phyloP scores from a whole-genome alignment of 2,329 filamentous ascomycete genomes.

The Simplicillium sp. region DNA sequence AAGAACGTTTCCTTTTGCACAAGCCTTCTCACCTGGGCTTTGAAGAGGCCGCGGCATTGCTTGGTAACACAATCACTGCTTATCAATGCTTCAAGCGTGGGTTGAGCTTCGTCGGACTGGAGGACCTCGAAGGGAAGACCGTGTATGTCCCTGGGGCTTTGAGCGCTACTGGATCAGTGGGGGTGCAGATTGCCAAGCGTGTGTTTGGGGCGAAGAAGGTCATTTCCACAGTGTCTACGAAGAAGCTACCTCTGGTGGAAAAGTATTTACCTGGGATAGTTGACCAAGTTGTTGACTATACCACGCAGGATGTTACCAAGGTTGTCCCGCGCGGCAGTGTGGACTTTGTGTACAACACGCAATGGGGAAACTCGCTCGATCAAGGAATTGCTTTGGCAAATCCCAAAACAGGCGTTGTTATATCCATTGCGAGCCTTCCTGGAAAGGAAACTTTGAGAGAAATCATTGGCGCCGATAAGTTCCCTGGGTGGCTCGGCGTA shows the following conservation, averaged over 20 bases:
- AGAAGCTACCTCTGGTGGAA: constrained; percentile 36
- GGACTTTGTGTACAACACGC: constrained; percentile 42
- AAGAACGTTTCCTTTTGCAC: constrained; percentile 21
- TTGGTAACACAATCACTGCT: constrained; percentile 29
- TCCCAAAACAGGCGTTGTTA: constrained; percentile 24
- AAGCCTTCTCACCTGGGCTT: constrained; percentile 21
- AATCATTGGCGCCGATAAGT: constrained; percentile 18
- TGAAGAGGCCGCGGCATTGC: constrained; percentile 25
- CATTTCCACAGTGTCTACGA: constrained; percentile 42
- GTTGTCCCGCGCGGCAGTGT: constrained; percentile 30
- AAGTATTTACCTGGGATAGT: constrained; percentile 30
- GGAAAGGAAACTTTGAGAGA: constrained; percentile 15
- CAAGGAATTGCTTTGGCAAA: constrained; percentile 29
- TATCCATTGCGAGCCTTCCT: constrained; percentile 30
- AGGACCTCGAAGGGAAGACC: constrained; percentile 36
- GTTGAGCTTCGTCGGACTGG: constrained; percentile 22
- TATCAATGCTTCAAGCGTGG: constrained; percentile 32
- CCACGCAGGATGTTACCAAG: constrained; percentile 24
- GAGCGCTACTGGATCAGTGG: constrained; percentile 34
- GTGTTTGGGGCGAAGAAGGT: constrained; percentile 35
- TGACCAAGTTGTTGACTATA: constrained; percentile 44
- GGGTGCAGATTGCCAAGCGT: constrained; percentile 39
- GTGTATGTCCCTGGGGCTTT: constrained; percentile 42
- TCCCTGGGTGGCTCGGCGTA: constrained; percentile 28
- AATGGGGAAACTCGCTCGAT: constrained; percentile 23